Percentiles rank a stretch among this genome's conserved stretches.
phyloP scores from a whole-genome alignment of 495 filamentous ascomycete species.

The Mycothermus thermophilus region DNA sequence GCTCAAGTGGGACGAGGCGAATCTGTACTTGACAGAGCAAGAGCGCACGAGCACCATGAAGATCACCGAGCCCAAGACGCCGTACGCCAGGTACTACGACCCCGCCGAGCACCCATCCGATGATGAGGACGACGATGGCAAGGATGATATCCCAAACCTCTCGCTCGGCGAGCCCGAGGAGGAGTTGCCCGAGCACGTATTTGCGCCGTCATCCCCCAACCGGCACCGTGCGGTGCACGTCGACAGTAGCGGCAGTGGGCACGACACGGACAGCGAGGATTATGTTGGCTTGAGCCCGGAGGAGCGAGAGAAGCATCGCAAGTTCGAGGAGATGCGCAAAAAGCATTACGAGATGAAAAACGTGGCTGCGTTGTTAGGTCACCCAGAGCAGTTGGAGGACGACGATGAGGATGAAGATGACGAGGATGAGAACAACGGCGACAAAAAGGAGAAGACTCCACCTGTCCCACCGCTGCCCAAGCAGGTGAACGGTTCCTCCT shows the following conservation, averaged over 20 bases:
- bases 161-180: slow-evolving; percentile 94
- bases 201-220: slow-evolving; percentile 7
- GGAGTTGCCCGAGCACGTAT: slow-evolving; percentile 36
- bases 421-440: slow-evolving; percentile 5
- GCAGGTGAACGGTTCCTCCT: slow-evolving; percentile 14
- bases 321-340: slow-evolving; percentile 84
- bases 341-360: slow-evolving; percentile 98
- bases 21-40: slow-evolving; percentile 90
- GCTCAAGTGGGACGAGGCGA: slow-evolving; percentile 96
- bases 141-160: slow-evolving; percentile 75
- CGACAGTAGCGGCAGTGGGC: slow-evolving; percentile 39
- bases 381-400: slow-evolving; percentile 39
- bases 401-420: slow-evolving; percentile 18
- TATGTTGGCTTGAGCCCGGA: slow-evolving; percentile 51
- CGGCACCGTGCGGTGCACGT: slow-evolving; percentile 55
- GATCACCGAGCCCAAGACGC: slow-evolving; percentile 96
- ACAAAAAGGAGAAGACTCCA: slow-evolving; percentile 13
- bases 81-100: slow-evolving; percentile 83
- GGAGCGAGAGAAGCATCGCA: slow-evolving; percentile 73
- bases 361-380: slow-evolving; percentile 74
- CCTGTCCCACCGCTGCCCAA: slow-evolving; percentile 22
- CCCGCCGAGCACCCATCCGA: slow-evolving; percentile 70
- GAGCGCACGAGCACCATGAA: slow-evolving; percentile 95
- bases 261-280: slow-evolving; percentile 43
- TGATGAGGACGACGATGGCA: slow-evolving; percentile 58